Conservation (phyloP, 2,329 filamentous ascomycete genomes). For the Epichloe bromicola region DNA sequence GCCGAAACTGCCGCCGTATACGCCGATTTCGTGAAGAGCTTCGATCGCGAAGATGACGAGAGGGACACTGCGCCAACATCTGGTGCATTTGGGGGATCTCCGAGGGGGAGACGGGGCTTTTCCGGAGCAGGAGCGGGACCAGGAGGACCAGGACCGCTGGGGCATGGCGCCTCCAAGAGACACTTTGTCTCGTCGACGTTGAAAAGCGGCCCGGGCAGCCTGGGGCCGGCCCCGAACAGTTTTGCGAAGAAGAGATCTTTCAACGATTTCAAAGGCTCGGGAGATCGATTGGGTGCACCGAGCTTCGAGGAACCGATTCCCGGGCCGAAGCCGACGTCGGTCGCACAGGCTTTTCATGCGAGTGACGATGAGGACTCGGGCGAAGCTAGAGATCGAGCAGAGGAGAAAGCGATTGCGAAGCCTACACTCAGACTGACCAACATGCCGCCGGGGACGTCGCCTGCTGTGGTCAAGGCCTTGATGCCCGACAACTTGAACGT, state of each 20-base stretch:
- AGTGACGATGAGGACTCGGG: slow-evolving; percentile 44
- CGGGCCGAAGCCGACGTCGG: slow-evolving; percentile 32
- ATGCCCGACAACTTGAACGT: slow-evolving; percentile 48
- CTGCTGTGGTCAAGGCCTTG: slow-evolving; percentile 44
- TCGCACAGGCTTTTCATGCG: slow-evolving; percentile 61
- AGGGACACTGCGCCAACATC: neutral
- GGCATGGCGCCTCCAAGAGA: slow-evolving; percentile 30
- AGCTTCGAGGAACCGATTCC: slow-evolving; percentile 27
- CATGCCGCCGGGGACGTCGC: slow-evolving; percentile 47
- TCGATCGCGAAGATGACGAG: slow-evolving; percentile 46
- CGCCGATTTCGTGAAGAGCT: slow-evolving; percentile 76
- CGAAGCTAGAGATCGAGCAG: slow-evolving; percentile 29
- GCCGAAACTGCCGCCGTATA: slow-evolving; percentile 80
- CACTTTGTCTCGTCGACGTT: slow-evolving; percentile 48
- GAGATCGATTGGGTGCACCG: slow-evolving; percentile 15
- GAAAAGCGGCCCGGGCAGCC: slow-evolving; percentile 49
- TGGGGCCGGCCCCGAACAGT: slow-evolving; percentile 38
- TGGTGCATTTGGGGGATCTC: slow-evolving; percentile 13
- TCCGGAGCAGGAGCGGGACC: neutral
- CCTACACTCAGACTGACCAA: slow-evolving; percentile 50
- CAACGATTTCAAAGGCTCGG: slow-evolving; percentile 26
- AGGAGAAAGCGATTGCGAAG: slow-evolving; percentile 47
- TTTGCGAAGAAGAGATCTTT: slow-evolving; percentile 43
- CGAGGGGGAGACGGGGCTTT: slow-evolving; percentile 2
- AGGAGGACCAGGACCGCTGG: slow-evolving; percentile 2